Evolutionary conservation across 2,329 filamentous ascomycete genomes (phyloP).

Genomic region (Colletotrichum tropicicola): DNA sequence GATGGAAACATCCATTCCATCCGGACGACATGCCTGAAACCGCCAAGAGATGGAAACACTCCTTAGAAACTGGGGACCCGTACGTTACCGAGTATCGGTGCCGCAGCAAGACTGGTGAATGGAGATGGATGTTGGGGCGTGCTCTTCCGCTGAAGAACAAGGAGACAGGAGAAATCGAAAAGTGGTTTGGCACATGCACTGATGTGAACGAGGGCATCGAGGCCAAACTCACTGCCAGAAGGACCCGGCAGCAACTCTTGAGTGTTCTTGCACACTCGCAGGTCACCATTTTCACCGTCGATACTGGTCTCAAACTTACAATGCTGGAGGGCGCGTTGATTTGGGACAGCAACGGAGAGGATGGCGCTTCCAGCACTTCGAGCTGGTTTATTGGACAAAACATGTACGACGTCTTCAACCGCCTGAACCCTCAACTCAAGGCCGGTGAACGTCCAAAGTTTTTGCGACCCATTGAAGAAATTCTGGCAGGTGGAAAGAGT

Average conservation of each 20-base stretch:
- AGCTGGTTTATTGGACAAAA: constrained; percentile 67
- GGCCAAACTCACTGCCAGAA: constrained; percentile 71
- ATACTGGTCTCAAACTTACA: constrained; percentile 67
- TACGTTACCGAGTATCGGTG: constrained; percentile 79
- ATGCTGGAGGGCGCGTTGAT: constrained; percentile 76
- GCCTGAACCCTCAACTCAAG: constrained; percentile 52
- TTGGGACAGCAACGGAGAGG: constrained; percentile 52
- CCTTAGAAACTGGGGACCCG: constrained; percentile 71
- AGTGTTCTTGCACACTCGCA: constrained; percentile 79
- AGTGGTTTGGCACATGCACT: constrained; percentile 85
- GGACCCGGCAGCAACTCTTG: constrained; percentile 74
- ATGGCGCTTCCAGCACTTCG: constrained; percentile 44
- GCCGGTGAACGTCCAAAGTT: constrained; percentile 58
- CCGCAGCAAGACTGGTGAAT: constrained; percentile 71
- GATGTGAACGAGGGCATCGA: constrained; percentile 81
- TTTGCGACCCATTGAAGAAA: constrained; percentile 67
- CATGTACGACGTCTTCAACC: constrained; percentile 71
- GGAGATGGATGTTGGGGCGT: constrained; percentile 81
- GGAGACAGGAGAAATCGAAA: constrained; percentile 73
- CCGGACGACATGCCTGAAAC: constrained; percentile 73
- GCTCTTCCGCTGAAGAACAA: constrained; percentile 74
- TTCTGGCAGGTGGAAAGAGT: constrained; percentile 67
- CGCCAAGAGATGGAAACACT: constrained; percentile 66
- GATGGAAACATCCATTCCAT: constrained; percentile 74
- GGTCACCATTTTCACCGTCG: constrained; percentile 79